Conservation (phyloP, 805 yeast genomes). For the Lipomyces spencermartinsiae region DNA sequence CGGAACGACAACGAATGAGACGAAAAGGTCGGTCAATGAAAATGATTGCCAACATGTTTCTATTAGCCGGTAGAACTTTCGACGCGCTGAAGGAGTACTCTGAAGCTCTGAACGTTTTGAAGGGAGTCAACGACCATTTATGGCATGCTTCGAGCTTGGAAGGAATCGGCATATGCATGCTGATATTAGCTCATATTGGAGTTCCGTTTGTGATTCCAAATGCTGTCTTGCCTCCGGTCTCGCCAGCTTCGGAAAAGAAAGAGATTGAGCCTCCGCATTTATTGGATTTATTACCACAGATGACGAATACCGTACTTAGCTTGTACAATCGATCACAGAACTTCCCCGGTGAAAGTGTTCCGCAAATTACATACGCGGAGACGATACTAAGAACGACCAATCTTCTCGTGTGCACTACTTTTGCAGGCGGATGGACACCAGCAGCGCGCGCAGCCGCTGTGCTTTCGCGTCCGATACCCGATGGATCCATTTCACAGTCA, state of each 20-base stretch:
- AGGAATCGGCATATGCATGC: conserved; percentile 70
- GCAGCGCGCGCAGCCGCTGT: conserved; percentile 55
- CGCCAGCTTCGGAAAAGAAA: conserved; percentile 14
- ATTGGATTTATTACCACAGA: conserved; percentile 37
- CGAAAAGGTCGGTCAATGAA: conserved; percentile 78
- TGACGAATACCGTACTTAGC: conserved; percentile 33
- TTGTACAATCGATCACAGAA: conserved; percentile 58
- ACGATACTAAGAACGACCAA: conserved; percentile 67
- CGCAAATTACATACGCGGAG: conserved; percentile 80
- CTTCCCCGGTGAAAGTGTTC: conserved; percentile 75
- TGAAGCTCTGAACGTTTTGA: conserved; percentile 70
- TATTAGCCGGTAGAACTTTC: conserved; percentile 77
- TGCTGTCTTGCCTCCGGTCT: conserved; percentile 36
- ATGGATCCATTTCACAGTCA: conserved; percentile 6
- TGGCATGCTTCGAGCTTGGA: conserved; percentile 94
- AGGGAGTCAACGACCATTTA: conserved; percentile 70
- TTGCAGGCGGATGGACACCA: conserved; percentile 57
- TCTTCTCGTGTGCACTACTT: conserved; percentile 60
- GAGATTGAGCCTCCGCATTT: conserved; percentile 31
- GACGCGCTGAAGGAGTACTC: conserved; percentile 75
- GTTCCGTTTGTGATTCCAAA: conserved; percentile 52
- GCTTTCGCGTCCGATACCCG: conserved; percentile 46
- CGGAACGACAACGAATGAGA: conserved; percentile 52
- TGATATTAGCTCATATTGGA: conserved; percentile 64
- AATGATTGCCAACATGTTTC: conserved; percentile 73